These are phyloP conservation scores for Gossypium davidsonii DNA, from an alignment of 441 rosid genomes.

Conservation along the genomic window DNA sequence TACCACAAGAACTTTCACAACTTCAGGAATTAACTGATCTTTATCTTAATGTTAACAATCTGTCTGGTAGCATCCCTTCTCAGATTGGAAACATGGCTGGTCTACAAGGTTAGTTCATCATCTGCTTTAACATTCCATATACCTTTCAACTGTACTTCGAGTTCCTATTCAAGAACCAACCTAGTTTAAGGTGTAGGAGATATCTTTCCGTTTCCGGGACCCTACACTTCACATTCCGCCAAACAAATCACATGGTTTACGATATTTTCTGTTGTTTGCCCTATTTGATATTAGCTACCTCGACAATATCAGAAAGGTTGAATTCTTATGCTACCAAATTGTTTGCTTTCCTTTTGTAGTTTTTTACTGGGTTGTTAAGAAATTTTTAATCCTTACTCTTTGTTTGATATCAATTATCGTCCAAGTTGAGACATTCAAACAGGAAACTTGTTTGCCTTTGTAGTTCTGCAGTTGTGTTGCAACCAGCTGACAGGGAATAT, in stretches of 20 bases:
- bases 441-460: constrained; percentile 16
- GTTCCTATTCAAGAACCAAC: background rate
- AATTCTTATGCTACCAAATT: background rate
- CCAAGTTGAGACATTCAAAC: background rate
- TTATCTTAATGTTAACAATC: constrained; percentile 51
- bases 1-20: constrained; percentile 43
- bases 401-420: background rate
- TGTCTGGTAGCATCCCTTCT: constrained; percentile 48
- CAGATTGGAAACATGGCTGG: constrained; percentile 36
- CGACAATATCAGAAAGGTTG: background rate
- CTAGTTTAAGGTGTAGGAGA: background rate
- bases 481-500: constrained; percentile 66
- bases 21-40: constrained; percentile 52
- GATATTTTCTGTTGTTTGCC: background rate
- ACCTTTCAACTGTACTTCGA: background rate
- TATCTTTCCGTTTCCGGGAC: background rate
- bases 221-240: background rate
- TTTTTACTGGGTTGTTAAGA: background rate
- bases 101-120: constrained; percentile 46
- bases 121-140: background rate
- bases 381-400: background rate
- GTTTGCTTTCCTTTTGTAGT: background rate
- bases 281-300: background rate
- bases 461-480: constrained; percentile 74
- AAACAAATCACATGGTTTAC: background rate